Base-by-base conservation (phyloP, 2,329 filamentous ascomycete species). In the Fusarium torreyae region DNA sequence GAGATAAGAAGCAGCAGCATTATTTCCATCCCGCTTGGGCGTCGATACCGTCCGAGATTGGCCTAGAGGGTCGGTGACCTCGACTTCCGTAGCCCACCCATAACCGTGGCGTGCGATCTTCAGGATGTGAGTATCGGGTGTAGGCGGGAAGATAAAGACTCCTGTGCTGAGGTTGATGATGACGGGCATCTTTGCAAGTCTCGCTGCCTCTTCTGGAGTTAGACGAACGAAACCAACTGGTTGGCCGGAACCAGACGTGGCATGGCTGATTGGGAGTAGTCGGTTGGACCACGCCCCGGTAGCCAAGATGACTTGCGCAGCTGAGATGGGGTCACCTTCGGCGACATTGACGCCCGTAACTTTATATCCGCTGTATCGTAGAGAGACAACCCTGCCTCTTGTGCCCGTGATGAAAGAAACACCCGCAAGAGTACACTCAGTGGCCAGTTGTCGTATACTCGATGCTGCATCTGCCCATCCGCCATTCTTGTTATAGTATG, bases 261-360 rank as follows among this genome's bases (percentile, higher is more conserved):
- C 84, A 43, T 90, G 89, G 26, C 86, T 83, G 2, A 92, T 80
- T 71, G 91, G 88, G 43, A 93, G 15, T 1, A 80, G 48, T 3
- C 71, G 51, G 15, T 77, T 78, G 15, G 89, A 89, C 91, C 91
- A 93, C 4, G 91, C 90, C 11, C 91, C 91, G 2, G 90, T 87
- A 2, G 91, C 89, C 5, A 94, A 79, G 2, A 93, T 82, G 11
- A 89, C 87, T 9, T 91, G 81, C 58, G 87, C 85, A 3, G 89
- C 89, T 2, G 77, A 77, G 7, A 92, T 68, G 5, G 78, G 80
- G 10, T 79, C 77, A 3, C 83, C 84, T 28, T 74, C 60, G 0
- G 72, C 65, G 1, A 74, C 66, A 9, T 76, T 70, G 5, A 79
- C 71, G 2, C 76, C 76, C 1, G 69, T 62, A 5, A 78, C 71